A percentile compares a stretch with the other conserved stretches of the same genome.
Evolutionary conservation across 1,284 basidiomycete genomes (phyloP).

Genomic region (Cryptococcus sp.): DNA sequence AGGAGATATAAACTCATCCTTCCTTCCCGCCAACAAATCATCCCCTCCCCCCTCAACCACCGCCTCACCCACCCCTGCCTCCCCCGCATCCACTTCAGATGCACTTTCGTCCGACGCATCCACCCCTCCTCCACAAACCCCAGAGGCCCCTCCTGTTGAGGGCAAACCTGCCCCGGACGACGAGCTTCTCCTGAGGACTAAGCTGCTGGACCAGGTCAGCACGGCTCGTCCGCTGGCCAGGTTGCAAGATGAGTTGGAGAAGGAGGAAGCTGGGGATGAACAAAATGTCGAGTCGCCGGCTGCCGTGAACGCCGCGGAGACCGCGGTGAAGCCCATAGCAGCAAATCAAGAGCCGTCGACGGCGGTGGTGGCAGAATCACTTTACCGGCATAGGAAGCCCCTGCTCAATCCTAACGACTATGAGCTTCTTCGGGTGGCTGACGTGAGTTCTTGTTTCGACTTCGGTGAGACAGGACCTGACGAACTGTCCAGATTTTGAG

Average conservation of each 20-base stretch:
- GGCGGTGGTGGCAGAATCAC: conserved; percentile 1
- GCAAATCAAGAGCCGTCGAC: not conserved
- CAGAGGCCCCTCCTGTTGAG: conserved; percentile 22
- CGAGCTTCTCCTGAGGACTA: conserved; percentile 51
- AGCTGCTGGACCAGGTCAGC: conserved; percentile 75
- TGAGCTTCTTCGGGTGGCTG: conserved; percentile 73
- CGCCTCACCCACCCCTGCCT: not conserved
- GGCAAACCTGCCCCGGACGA: conserved; percentile 8
- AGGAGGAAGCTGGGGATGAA: conserved; percentile 34
- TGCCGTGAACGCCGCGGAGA: not conserved
- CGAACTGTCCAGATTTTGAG: conserved; percentile 11
- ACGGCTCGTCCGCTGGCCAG: conserved; percentile 82
- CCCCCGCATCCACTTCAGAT: conserved; percentile 3
- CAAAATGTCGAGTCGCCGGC: not conserved
- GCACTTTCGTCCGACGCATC: conserved; percentile 8
- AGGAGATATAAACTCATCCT: conserved; percentile 94
- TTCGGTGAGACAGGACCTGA: not conserved
- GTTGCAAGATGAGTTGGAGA: conserved; percentile 72
- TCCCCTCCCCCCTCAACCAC: conserved; percentile 11
- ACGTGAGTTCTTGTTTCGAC: conserved; percentile 32
- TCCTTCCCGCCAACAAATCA: conserved; percentile 55
- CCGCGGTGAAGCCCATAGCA: not conserved
- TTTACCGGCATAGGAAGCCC: conserved; percentile 43
- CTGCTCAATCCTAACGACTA: conserved; percentile 80
- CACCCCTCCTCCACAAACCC: conserved; percentile 9